phyloP scores from a whole-genome alignment of 768 basidiomycete genomes.

The Fomitopsis serialis region DNA sequence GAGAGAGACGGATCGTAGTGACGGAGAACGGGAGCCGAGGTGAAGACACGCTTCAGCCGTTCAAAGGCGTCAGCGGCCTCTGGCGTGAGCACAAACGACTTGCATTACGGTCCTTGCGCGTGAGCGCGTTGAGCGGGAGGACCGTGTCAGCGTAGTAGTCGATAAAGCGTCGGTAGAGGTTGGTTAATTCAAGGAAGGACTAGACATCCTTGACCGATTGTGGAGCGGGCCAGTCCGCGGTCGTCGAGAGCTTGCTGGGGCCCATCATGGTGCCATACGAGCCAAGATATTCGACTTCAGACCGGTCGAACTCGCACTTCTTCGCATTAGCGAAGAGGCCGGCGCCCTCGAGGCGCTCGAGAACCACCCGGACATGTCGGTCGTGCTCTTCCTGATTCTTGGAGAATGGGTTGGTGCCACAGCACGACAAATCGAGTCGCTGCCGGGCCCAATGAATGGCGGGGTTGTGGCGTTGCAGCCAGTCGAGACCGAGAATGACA shows the following conservation, averaged over 20 bases:
- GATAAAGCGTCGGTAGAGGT: conserved; percentile 30
- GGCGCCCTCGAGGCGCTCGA: conserved; percentile 22
- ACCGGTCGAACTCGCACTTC: conserved; percentile 31
- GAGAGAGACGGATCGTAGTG: not conserved
- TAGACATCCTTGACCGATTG: conserved; percentile 22
- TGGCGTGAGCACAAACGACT: no score
- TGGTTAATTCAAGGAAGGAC: conserved; percentile 26
- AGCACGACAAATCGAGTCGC: no score
- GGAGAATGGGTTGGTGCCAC: no score
- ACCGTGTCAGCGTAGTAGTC: conserved; percentile 21
- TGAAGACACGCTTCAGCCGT: conserved; percentile 19
- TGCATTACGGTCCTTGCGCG: no score
- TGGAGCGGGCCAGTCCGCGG: conserved; percentile 25
- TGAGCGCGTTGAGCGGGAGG: conserved; percentile 1
- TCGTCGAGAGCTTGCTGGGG: conserved; percentile 31
- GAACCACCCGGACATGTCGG: conserved; percentile 11
- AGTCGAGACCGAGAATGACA: no score
- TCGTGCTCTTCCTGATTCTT: conserved; percentile 12
- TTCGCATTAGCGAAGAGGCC: conserved; percentile 23
- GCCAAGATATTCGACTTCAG: conserved; percentile 37
- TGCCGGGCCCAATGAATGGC: no score
- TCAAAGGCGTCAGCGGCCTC: no score
- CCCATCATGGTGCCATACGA: conserved; percentile 31
- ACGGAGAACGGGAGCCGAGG: conserved; percentile 4
- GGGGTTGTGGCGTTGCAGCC: no score